Base-by-base conservation (phyloP, 2,329 filamentous ascomycete species). In the Aspergillus novoparasiticus region DNA sequence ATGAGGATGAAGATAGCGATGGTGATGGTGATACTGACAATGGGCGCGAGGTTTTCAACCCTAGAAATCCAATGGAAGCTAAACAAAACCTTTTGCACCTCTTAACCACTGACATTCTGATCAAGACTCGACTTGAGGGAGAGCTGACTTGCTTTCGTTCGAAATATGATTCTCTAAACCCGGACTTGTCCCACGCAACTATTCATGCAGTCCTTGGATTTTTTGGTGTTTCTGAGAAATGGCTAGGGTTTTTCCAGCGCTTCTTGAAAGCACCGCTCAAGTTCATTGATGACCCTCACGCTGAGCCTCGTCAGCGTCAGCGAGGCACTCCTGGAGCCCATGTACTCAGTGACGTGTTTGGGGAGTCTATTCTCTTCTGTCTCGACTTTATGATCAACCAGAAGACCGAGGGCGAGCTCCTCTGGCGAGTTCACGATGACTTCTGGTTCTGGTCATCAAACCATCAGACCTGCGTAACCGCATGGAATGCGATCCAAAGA, bases 371-470 rank as follows among this genome's bases (percentile, higher is more conserved):
- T 6, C 56, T 66, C 6, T 66, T 66, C 45, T 66, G 64, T 8
- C 64, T 66, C 5, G 64, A 66, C 32, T 64, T 64, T 11, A 30
- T 62, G 57, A 21, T 66, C 51, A 66, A 66, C 4, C 54, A 66
- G 23, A 54, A 60, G 23, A 61, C 50, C 12, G 45, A 56, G 3
- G 64, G 64, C 2, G 55, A 66, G 53, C 12, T 57, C 1, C n/a
- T 66, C 19, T 66, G 64, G 64, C 59, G 64, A 39, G 64, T 66
- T 19, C 57, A 66, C 3, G 64, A 66, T 30, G 64, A 66, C 14
- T 34, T 66, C 19, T 66, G 64, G 64, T 66, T 66, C 39, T 66
- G 64, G 64, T 66, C 64, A 1, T 54, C 50, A 6, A 11, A 46
- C 41, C 51, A 61, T 34, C 46, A 64, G 19, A 51, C 45, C 21